Evolutionary conservation across 2,329 filamentous ascomycete species (phyloP).

Genomic region (Aspergillus novoparasiticus): DNA sequence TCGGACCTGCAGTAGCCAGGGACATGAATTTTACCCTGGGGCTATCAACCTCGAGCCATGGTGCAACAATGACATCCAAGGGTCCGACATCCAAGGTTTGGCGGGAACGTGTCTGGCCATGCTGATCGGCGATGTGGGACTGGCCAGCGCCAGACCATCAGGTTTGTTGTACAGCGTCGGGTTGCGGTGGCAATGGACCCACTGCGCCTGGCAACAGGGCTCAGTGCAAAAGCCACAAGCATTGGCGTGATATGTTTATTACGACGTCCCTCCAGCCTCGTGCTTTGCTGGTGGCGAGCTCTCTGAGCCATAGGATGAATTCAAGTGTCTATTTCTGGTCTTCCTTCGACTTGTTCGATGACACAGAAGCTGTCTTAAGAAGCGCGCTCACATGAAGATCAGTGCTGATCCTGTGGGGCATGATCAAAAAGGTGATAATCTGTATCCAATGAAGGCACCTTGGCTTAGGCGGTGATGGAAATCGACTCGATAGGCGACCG

Average conservation of each 20-base stretch:
- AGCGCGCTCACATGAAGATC: neutral
- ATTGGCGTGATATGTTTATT: neutral
- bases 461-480: neutral
- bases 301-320: neutral
- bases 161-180: neutral
- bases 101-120: conserved; percentile 3
- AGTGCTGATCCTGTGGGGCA: conserved; percentile 3
- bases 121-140: conserved; percentile 1
- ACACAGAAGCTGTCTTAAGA: neutral
- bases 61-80: conserved; percentile 4
- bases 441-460: neutral
- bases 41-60: conserved; percentile 5
- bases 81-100: conserved; percentile 4
- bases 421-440: neutral
- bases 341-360: neutral
- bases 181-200: conserved; percentile 5
- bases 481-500: neutral
- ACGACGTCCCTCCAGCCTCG: neutral
- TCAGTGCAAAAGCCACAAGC: neutral
- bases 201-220: neutral
- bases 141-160: neutral
- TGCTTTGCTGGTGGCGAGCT: neutral
- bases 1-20: conserved; percentile 4
- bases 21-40: neutral
- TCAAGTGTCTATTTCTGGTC: neutral